phyloP scores from a whole-genome alignment of 495 filamentous ascomycete species.

The Neurospora terricola region DNA sequence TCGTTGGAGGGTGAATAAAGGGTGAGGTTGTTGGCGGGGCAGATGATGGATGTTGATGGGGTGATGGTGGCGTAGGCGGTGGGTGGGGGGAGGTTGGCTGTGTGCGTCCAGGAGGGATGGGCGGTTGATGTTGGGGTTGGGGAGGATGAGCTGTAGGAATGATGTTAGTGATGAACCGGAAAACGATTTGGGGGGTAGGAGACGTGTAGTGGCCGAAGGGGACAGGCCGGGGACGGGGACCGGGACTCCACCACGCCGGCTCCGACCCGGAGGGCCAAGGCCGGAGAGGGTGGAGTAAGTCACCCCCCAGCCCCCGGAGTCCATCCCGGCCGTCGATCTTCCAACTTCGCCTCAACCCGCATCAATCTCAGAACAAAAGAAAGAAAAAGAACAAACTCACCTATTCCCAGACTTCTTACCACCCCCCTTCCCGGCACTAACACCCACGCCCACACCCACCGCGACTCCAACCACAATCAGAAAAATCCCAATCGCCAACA shows the following conservation, averaged over 20 bases:
- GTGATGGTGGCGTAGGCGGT: constrained; percentile 1
- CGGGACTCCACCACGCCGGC: not conserved
- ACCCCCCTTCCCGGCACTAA: constrained; percentile 5
- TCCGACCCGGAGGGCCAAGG: not conserved
- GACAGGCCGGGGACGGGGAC: not conserved
- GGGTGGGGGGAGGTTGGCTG: constrained; percentile 6
- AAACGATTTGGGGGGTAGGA: not conserved
- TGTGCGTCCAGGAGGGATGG: not conserved
- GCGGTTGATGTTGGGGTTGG: not conserved
- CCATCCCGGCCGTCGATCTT: not conserved
- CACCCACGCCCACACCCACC: constrained; percentile 21
- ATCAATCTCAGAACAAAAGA: not conserved
- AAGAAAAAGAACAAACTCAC: constrained; percentile 1
- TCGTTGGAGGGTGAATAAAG: constrained; percentile 15
- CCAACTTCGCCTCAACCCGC: not conserved
- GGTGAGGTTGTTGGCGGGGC: constrained; percentile 25
- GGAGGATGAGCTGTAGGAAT: not conserved
- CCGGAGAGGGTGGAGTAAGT: not conserved
- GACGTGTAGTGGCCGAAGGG: not conserved
- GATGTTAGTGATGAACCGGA: not conserved
- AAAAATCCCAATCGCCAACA: constrained; percentile 15
- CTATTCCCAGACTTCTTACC: not conserved
- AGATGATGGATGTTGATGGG: constrained; percentile 6
- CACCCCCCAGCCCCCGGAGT: not conserved
- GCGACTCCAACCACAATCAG: constrained; percentile 19